Evolutionary conservation across 2,329 filamentous ascomycete species (phyloP).

Genomic region (Trichocomaceae sp.): DNA sequence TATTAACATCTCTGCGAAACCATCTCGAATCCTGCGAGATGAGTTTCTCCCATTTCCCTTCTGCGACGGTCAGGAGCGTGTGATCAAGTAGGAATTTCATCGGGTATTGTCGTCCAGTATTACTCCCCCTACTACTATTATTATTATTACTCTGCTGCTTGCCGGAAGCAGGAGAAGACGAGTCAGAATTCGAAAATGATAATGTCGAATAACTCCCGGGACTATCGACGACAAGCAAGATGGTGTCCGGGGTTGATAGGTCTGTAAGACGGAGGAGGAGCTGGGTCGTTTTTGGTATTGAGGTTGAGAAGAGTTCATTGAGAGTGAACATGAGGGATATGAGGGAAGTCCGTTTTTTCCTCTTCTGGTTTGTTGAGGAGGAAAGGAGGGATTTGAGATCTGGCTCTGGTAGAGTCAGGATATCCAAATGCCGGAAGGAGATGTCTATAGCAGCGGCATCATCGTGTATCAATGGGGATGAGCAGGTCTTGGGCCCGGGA

Average conservation of each 20-base stretch:
- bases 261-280: conserved; percentile 66
- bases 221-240: conserved; percentile 83
- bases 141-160: conserved; percentile 19
- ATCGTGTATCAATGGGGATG: conserved; percentile 24
- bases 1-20: conserved; percentile 63
- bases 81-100: conserved; percentile 92
- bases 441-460: conserved; percentile 22
- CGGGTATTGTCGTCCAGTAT: conserved; percentile 67
- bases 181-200: conserved; percentile 52
- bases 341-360: conserved; percentile 44
- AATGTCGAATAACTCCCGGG: conserved; percentile 89
- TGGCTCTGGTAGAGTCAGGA: conserved; percentile 38
- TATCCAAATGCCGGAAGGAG: conserved; percentile 45
- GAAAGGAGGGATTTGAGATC: conserved; percentile 34
- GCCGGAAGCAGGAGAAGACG: neutral
- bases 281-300: conserved; percentile 65
- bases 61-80: conserved; percentile 54
- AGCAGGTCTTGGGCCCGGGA: conserved; percentile 22
- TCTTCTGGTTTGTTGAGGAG: neutral
- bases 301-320: conserved; percentile 84
- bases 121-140: conserved; percentile 11
- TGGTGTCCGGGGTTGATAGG: conserved; percentile 50
- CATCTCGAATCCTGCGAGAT: conserved; percentile 71
- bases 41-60: conserved; percentile 63
- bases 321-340: conserved; percentile 88